These are phyloP conservation scores for Diplodia intermedia DNA, from an alignment of 2,329 filamentous ascomycete genomes.

Conservation along the genomic window DNA sequence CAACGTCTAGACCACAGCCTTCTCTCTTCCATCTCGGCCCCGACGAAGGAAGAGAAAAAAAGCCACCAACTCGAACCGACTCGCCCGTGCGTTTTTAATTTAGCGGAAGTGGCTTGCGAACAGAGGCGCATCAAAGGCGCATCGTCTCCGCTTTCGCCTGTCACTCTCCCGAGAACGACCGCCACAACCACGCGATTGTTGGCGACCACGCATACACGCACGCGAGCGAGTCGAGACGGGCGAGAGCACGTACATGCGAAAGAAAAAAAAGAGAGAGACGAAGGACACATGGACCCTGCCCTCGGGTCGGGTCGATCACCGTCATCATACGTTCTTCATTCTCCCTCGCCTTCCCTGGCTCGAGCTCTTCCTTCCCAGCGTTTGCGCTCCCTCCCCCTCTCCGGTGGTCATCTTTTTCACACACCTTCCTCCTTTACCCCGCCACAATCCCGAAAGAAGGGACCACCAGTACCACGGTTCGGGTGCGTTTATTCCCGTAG, in stretches of 20 bases:
- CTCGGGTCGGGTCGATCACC: slow-evolving; percentile 9
- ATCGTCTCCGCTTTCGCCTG: neutral
- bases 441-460: neutral
- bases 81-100: neutral
- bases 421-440: no score
- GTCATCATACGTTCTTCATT: neutral
- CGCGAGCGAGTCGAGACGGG: neutral
- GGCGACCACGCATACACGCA: neutral
- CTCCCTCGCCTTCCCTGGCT: no score
- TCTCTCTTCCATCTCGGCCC: neutral
- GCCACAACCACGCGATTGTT: neutral
- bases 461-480: neutral
- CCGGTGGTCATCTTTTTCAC: no score
- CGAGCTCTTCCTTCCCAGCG: neutral
- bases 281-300: neutral
- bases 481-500: neutral
- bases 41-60: neutral
- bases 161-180: neutral
- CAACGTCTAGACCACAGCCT: neutral
- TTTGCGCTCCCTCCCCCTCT: neutral
- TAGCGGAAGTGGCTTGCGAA: neutral
- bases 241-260: no score
- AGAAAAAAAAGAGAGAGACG: neutral
- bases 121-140: neutral
- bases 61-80: neutral